Base-by-base conservation (phyloP, 805 yeast species). In the Pichia ethanolica region DNA sequence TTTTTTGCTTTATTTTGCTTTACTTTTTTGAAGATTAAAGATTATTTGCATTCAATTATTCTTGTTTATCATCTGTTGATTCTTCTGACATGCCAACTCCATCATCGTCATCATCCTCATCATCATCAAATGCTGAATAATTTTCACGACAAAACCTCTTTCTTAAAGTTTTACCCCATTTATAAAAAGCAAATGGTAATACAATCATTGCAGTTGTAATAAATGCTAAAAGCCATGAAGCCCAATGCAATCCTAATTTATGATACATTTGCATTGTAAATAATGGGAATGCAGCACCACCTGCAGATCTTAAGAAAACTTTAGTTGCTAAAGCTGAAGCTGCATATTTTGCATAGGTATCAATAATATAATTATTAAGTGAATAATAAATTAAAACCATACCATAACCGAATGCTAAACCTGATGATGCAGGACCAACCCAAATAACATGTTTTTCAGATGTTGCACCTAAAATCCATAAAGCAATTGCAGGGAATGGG, bases 261-360 rank as follows among this genome's bases (percentile, higher is more conserved):
- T 78, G 77, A 64, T 85, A 86, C 91, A 86, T 85, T 67, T 84
- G 91, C 37, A 81, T 79, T n/a, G 86, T 79, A 63, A 86, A 85
- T 56, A 86, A 71, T 52, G 91, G 90, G 76, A 86, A 84, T 0
- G 89, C 91, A 30, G 89, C 91, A 71, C 93, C 95, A 60, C 89
- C 90, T 25, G 89, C 85, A 58, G 84, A 76, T 73, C 95, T 77
- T 58, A 86, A 70, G 59, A 86, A 85, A 33, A 85, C 91, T 63
- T 86, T 86, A 5, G 91, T 84, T 13, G 91, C 91, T 57, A 86
- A 72, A 0, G 93, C 93, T 51, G 83, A 75, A 8, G 93, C 89
- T 5, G 91, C 90, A 61, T 75, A 83, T 60, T 83, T 80, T 47
- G 88, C 84, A 67, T 89, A 89, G 38, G 95, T 85, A 67, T 89